These are phyloP conservation scores for Cynanchum wilfordii DNA, from an alignment of 257 asterid species.

Conservation along the genomic window DNA sequence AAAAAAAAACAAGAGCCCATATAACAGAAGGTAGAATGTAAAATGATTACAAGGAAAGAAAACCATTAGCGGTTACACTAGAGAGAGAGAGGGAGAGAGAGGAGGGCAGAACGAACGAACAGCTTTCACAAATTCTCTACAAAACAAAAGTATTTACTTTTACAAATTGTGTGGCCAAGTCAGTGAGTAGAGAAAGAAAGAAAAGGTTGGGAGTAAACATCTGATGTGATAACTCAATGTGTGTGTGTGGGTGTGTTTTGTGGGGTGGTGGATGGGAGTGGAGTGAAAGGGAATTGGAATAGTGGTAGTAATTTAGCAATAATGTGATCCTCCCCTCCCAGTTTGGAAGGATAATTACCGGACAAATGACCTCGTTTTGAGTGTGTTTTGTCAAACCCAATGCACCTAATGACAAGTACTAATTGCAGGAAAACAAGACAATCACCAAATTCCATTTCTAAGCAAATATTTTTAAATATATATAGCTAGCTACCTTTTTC, in stretches of 20 bases:
- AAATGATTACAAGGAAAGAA: too few species aligned
- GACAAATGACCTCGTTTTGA: slow-evolving; percentile 17
- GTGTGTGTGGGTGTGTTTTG: background rate
- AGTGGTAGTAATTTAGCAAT: background rate
- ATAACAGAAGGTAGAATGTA: too few species aligned
- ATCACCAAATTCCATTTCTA: background rate
- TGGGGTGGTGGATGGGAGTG: too few species aligned
- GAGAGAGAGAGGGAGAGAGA: too few species aligned
- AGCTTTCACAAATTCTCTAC: too few species aligned
- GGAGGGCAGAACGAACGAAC: too few species aligned
- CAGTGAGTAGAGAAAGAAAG: background rate
- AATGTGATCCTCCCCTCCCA: slow-evolving; percentile 7
- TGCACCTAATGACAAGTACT: slow-evolving; percentile 7
- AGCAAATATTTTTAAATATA: background rate
- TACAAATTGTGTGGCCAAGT: too few species aligned
- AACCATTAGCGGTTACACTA: too few species aligned
- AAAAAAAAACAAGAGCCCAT: too few species aligned
- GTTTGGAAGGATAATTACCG: background rate
- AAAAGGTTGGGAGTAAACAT: background rate
- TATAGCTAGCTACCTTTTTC: too few species aligned
- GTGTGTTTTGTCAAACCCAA: slow-evolving; percentile 18
- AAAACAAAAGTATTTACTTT: too few species aligned
- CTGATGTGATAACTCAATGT: background rate
- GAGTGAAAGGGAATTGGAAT: background rate
- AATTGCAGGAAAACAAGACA: slow-evolving; percentile 9